Evolutionary conservation across 148 eudicot genomes (phyloP).

Genomic region (Rhododendron mucronatum): DNA sequence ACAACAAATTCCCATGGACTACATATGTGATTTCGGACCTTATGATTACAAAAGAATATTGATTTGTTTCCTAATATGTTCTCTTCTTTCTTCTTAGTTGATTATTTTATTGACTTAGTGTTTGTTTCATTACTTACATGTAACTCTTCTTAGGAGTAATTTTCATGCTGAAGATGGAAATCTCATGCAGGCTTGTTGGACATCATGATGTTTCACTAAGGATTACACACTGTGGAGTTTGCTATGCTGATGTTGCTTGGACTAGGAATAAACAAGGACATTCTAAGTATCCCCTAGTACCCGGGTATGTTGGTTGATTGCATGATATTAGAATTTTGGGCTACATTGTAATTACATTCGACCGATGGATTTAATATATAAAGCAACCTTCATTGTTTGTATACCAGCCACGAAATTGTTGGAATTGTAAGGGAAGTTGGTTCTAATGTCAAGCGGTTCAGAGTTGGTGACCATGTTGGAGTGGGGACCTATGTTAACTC

Average conservation of each 20-base stretch:
- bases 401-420: constrained; percentile 74
- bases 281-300: constrained; percentile 78
- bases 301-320: constrained; percentile 52
- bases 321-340: background rate
- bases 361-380: background rate
- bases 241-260: constrained; percentile 87
- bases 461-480: constrained; percentile 78
- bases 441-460: constrained; percentile 47
- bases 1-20: background rate
- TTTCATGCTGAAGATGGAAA: background rate
- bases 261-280: constrained; percentile 46
- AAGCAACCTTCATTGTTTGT: background rate
- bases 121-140: background rate
- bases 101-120: background rate
- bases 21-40: background rate
- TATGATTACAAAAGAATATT: background rate
- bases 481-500: constrained; percentile 84
- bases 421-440: constrained; percentile 79
- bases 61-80: background rate
- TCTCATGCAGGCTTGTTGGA: constrained; percentile 48
- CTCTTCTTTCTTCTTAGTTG: background rate
- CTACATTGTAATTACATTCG: background rate
- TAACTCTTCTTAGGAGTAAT: background rate
- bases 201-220: constrained; percentile 61
- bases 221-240: constrained; percentile 82